Evolutionary conservation across 805 yeast genomes (phyloP), one percentile per base, ranked within the genome.

Genomic region (Ascoidea tarda): DNA sequence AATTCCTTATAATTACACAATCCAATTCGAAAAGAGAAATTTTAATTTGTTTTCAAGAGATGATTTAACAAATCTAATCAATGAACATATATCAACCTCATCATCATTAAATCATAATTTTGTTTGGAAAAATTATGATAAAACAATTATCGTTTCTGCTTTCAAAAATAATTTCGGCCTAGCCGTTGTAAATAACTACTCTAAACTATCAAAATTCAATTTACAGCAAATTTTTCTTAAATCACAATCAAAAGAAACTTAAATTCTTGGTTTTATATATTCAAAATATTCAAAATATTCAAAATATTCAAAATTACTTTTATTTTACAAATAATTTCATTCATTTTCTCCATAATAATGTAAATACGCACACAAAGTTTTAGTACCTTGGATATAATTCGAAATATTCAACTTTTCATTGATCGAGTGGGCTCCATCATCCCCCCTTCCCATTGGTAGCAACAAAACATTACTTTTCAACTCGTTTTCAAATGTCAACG

Each of bases 381-480:
- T 93, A 64, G 86, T 81, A 59, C 99, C 99, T 63, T 87, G 86
- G 60, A 93, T 81, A 70, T 87, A 93, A 75, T 93, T 93, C 58
- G 84, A 72, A 51, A 89, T 74, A 66, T 95, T 86, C 62, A 93
- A 72, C 74, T 93, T 93, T 73, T 93, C 99, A 66, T 93, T 93
- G 63, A 93, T 89, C 28, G 96, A 88, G 69, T 93, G 99, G 49
- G 99, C 99, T 62, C 99, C 99, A 65, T 93, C 99, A 67, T 93
- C 97, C 60, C 99, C 99, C 71, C 95, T 84, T 59, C 99, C 99
- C 85, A 93, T 86, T 58, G 99, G 99, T 61, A 93, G 78, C 63
- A 93, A 75, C 58, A 93, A 74, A 42, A 90, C 98, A 57, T 82
- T 82, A 31, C 95, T 86, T 61, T 86, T 82, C 63, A 93, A 77